Conservation (phyloP, 768 basidiomycete species). For the Hericium rajendrae region DNA sequence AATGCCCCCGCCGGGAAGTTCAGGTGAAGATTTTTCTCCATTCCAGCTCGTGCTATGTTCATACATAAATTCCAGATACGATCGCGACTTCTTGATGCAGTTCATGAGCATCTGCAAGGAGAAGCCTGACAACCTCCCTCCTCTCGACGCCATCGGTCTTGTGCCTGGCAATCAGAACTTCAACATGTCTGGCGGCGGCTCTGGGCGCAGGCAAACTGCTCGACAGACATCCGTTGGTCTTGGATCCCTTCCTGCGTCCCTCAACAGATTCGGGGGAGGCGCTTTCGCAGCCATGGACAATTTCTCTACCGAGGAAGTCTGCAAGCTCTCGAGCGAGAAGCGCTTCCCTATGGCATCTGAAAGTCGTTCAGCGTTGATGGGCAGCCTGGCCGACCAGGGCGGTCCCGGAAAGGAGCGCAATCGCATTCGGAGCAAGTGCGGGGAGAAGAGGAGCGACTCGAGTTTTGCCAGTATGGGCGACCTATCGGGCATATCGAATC, state of each 20-base stretch:
- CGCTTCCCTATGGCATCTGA: conserved; percentile 39
- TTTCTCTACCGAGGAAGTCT: conserved; percentile 38
- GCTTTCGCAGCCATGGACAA: conserved; percentile 54
- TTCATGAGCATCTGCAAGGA: conserved; percentile 94
- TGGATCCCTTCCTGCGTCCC: conserved; percentile 26
- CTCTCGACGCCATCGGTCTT: conserved; percentile 85
- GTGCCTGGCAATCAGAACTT: conserved; percentile 66
- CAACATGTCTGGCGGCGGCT: conserved; percentile 50
- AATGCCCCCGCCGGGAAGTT: conserved; percentile 84
- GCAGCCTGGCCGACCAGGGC: conserved; percentile 36
- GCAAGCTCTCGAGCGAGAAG: conserved; percentile 62
- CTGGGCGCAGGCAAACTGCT: conserved; percentile 46
- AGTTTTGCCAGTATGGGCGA: conserved; percentile 31
- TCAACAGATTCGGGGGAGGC: conserved; percentile 23
- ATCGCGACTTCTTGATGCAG: conserved; percentile 94
- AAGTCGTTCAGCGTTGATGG: conserved; percentile 46
- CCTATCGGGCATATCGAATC: conserved; percentile 16
- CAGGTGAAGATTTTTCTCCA: conserved; percentile 36
- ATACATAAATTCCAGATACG: conserved; percentile 52
- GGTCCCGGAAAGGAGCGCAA: conserved; percentile 43
- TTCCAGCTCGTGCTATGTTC: background rate
- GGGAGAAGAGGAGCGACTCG: conserved; percentile 51
- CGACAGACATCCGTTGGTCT: conserved; percentile 45
- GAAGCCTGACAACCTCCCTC: conserved; percentile 84
- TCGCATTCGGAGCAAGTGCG: conserved; percentile 74